These are phyloP conservation scores for Perkinsela sp. DNA, from an alignment of 208 protist genomes.

Conservation along the genomic window DNA sequence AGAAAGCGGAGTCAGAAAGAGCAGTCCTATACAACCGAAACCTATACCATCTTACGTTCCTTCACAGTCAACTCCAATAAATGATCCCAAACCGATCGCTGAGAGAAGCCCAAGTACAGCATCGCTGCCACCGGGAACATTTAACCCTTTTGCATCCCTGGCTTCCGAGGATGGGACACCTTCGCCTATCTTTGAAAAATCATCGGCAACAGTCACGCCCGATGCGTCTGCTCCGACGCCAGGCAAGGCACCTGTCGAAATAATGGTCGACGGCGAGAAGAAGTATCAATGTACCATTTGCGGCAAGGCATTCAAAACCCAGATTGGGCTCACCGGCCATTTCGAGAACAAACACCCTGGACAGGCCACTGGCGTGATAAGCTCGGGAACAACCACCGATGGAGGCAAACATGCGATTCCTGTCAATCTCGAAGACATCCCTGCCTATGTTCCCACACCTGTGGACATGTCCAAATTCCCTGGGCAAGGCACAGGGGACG, in stretches of 20 bases:
- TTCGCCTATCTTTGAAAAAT: not conserved
- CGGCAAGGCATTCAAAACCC: not conserved
- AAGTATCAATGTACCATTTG: not conserved
- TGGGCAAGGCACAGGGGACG: not conserved
- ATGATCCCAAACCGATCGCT: not conserved
- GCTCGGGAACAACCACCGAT: not conserved
- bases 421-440: not conserved
- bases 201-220: not conserved
- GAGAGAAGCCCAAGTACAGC: not conserved
- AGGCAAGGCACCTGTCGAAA: not conserved
- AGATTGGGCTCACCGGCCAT: not conserved
- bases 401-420: not conserved
- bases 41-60: not conserved
- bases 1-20: not conserved
- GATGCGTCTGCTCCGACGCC: not conserved
- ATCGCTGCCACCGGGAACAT: not conserved
- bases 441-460: not conserved
- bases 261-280: not conserved
- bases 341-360: not conserved
- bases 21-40: not conserved
- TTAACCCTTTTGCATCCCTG: not conserved
- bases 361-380: not conserved
- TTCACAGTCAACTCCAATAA: not conserved
- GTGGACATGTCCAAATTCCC: not conserved
- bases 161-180: not conserved